Evolutionary conservation across 129 eudicot genomes (phyloP), one percentile per base, ranked within the genome.

Genomic region (Logfia minima): DNA sequence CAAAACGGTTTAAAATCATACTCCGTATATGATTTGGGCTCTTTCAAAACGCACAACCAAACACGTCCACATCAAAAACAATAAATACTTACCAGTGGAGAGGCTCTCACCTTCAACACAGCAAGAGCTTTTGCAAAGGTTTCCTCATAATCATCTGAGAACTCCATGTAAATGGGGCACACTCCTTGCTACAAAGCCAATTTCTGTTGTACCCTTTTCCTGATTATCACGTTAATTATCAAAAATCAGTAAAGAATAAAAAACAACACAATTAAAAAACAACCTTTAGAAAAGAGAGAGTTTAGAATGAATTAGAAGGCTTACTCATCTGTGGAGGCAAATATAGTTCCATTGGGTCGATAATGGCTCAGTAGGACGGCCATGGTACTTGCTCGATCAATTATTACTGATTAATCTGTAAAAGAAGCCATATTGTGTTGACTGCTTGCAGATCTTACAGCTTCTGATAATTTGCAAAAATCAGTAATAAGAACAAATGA

Each of bases 121-220:
- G 75, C 31, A 74, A 90, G 85, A 63, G n/a, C n/a, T n/a, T n/a
- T n/a, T n/a, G n/a, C 77, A 77, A 93, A 91, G 37, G 97, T 91
- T 80, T 84, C 91, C 75, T 93, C 97, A 53, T 97, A 88, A 79
- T 90, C 95, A 78, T 83, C 92, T 29, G 88, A 91, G 87, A 93
- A 93, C 77, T 89, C 84, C 88, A 93, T 84, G 84, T 90, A 83
- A 74, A 93, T 86, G 75, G 97, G 98, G 83, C 96, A 86, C 67
- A 93, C 98, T 29, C 98, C 98, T 83, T 93, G 98, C 78, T 93
- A 93, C 71, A 91, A 78, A 37, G 97, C 98, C 91, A 91, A 56
- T 75, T 96, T 87, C 85, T 93, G 97, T 77, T 93, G 98, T 68
- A 91, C 86, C 48, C 90, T 87, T 86, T 93, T 93, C 34, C 97